Conservation (phyloP, 2,329 filamentous ascomycete species). For the Aspergillus chevalieri region DNA sequence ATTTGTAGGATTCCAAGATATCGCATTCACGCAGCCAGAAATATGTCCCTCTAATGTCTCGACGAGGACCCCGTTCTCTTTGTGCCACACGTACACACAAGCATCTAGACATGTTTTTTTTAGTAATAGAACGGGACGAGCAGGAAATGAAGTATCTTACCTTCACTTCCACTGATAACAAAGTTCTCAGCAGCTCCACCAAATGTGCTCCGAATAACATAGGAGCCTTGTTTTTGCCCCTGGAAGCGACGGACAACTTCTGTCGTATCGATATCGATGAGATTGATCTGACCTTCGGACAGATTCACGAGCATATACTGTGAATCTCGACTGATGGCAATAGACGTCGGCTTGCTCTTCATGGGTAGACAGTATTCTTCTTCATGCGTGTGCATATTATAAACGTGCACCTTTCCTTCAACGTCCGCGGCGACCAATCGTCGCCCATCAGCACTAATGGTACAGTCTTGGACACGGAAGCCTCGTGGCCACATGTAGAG, state of each 20-base stretch:
- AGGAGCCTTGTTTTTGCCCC: slow-evolving; percentile 69
- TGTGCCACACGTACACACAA: slow-evolving; percentile 83
- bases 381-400: slow-evolving; percentile 68
- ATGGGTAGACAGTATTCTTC: slow-evolving; percentile 69
- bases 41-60: slow-evolving; percentile 70
- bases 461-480: slow-evolving; percentile 75
- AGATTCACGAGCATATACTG: slow-evolving; percentile 75
- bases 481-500: slow-evolving; percentile 62
- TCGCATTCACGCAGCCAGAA: slow-evolving; percentile 73
- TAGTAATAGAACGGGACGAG: slow-evolving; percentile 9
- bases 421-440: slow-evolving; percentile 74
- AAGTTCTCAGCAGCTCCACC: slow-evolving; percentile 90
- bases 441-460: slow-evolving; percentile 72
- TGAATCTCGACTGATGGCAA: slow-evolving; percentile 78
- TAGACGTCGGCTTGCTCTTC: slow-evolving; percentile 65
- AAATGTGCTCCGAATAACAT: slow-evolving; percentile 73
- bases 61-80: slow-evolving; percentile 68
- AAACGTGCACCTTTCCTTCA: slow-evolving; percentile 67
- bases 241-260: slow-evolving; percentile 67
- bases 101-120: slow-evolving; percentile 45
- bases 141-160: slow-evolving; percentile 40
- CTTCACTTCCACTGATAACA: slow-evolving; percentile 85
- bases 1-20: slow-evolving; percentile 81
- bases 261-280: slow-evolving; percentile 70
- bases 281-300: slow-evolving; percentile 66